Base-by-base conservation (phyloP, 2,329 filamentous ascomycete species). In the Exophiala viscosa region DNA sequence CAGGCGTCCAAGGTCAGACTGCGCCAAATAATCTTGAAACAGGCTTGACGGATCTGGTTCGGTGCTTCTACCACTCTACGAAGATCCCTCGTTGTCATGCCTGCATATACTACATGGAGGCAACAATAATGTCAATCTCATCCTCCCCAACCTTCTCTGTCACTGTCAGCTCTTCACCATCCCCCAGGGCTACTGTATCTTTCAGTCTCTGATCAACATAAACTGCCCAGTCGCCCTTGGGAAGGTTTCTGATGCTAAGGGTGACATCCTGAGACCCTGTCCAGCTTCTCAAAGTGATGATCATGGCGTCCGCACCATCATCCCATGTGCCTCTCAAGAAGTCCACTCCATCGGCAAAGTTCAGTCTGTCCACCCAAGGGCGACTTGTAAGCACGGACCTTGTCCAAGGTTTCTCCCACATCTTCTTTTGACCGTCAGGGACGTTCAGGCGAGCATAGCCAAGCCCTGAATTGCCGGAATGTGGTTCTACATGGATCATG, bases 361-460 rank as follows among this genome's bases (percentile, higher is more conserved):
- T 32, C n/a, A 50, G 43, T 28, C 46, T 41, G 14, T 59, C 56
- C 32, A 59, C 49, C 38, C 39, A 59, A 8, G 56, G 56, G 9
- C 48, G 49, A 5, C n/a, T 28, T 11, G 28, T 28, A 2, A 59
- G 39, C 6, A n/a, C 23, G 3, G 50, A 49, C 2, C 46, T 32
- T 2, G 56, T 55, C 52, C 52, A 59, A 3, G 56, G 56, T 13
- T 51, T 36, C 20, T 56, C 53, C 35, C 49, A 59, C 56, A 59
- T 59, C 17, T 32, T 54, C 15, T 45, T 47, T 35, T 59, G 56
- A 11, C 56, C 56, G 18, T 59, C 52, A 11, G 36, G 40, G 20
- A 59, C 46, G 33, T 59, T 59, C 34, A 59, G 50, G 1, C 56
- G 48, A 15, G 48, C 32, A 40, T 59, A 59, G n/a, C 49, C 56